Evolutionary conservation across 768 basidiomycete species (phyloP), one percentile per base, ranked within the genome.

Genomic region (Lentinula guzmanii): DNA sequence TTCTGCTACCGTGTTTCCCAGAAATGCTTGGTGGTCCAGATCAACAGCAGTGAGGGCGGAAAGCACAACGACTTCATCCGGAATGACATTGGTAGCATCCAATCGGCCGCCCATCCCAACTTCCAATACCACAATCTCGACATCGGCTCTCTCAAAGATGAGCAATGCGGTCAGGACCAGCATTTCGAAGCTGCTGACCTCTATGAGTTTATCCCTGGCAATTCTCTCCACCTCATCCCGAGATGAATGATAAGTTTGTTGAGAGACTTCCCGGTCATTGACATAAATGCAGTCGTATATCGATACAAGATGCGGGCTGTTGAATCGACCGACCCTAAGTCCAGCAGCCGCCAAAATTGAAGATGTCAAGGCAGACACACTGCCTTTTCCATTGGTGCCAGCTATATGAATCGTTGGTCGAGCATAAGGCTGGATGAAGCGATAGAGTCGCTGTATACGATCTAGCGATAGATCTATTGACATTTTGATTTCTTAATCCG

Each of bases 331-430:
- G 10, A 91, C 79, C 21, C 76, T 76, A 57, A 90, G 77, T 1
- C 77, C 72, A n/a, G 87, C 76, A 0, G 79, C 72, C 4, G 70
- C 69, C 7, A 98, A 75, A 66, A 93, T 89, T 46, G 92, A 92
- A 0, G 91, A 84, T 10, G 97, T 71, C 39, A 94, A 77, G 5
- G 89, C 87, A 1, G 93, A 87, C 11, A 96, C 93, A 66, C 92
- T 95, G 39, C 97, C 97, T 73, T 98, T 99, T 8, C 96, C 96
- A 73, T 99, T 98, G 0, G 97, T 99, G 0, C 97, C 97, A 7
- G 94, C 87, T 61, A 98, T 82, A 69, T 99, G 97, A 39, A 91
- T 78, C 0, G 94, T 93, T 0, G 94, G 96, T 2, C 91, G 82
- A 0, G 79, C 84, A 68, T 90, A 89, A 0, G 77, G 73, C 0